Conservation (phyloP, 495 filamentous ascomycete genomes). For the Aspergillus panamensis region DNA sequence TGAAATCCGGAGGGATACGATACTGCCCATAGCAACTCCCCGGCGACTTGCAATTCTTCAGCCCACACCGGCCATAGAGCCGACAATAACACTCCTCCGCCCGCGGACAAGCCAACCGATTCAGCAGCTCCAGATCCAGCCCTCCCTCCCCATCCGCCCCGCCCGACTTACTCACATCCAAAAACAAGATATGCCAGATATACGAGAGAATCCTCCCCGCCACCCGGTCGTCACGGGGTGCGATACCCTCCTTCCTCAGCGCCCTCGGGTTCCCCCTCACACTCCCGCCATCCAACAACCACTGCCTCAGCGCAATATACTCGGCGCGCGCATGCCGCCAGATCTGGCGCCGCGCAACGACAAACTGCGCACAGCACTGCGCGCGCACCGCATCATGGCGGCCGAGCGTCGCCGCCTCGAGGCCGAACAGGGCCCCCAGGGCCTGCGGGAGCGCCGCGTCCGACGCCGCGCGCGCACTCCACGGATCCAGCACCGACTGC, state of each 20-base stretch:
- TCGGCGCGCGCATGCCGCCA: slow-evolving; percentile 37
- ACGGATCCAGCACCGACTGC: slow-evolving; percentile 35
- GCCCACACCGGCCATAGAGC: slow-evolving; percentile 38
- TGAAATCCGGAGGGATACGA: slow-evolving; percentile 31
- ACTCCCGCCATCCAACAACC: slow-evolving; percentile 37
- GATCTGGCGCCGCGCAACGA: slow-evolving; percentile 32
- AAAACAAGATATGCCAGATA: slow-evolving; percentile 44
- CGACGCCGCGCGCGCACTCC: slow-evolving; percentile 38
- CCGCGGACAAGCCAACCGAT: slow-evolving; percentile 35
- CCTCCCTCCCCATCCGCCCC: slow-evolving; percentile 15
- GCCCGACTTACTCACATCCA: slow-evolving; percentile 31
- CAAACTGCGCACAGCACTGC: slow-evolving; percentile 49
- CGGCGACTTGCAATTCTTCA: slow-evolving; percentile 26
- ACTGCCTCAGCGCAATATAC: slow-evolving; percentile 43
- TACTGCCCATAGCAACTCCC: slow-evolving; percentile 39
- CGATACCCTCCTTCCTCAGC: slow-evolving; percentile 15
- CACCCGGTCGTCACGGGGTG: slow-evolving; percentile 36
- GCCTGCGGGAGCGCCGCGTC: slow-evolving; percentile 34
- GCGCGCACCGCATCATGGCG: slow-evolving; percentile 35
- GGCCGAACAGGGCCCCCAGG: slow-evolving; percentile 34
- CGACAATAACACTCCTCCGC: slow-evolving; percentile 45
- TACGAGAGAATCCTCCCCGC: slow-evolving; percentile 43
- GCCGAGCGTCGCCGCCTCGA: slow-evolving; percentile 19
- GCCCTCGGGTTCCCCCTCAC: slow-evolving; percentile 9
- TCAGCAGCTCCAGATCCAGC: slow-evolving; percentile 44